phyloP scores from a whole-genome alignment of 441 rosid species.

The Eruca vesicaria region DNA sequence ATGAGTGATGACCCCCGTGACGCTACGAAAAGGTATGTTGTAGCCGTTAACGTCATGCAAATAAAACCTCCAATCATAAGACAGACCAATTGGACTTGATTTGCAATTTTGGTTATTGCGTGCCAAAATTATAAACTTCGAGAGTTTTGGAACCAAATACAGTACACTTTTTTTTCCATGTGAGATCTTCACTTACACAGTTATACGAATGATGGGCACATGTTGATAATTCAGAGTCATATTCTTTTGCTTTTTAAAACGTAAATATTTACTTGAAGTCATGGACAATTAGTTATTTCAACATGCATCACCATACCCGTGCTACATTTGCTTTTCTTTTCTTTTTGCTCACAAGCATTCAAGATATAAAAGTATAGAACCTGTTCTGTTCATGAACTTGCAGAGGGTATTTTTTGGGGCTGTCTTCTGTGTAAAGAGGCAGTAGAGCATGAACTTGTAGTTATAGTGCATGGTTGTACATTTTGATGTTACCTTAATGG shows the following conservation, averaged over 20 bases:
- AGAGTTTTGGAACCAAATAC: constrained; percentile 15
- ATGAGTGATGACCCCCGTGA: constrained; percentile 32
- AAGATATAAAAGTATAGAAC: background rate
- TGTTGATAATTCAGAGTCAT: background rate
- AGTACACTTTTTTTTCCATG: constrained; percentile 7
- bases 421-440: too few relatives aligned
- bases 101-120: constrained; percentile 27
- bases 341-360: background rate
- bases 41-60: constrained; percentile 23
- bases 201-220: constrained; percentile 7
- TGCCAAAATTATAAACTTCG: constrained; percentile 21
- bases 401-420: too few relatives aligned
- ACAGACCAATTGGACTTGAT: constrained; percentile 24
- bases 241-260: constrained; percentile 1
- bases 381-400: too few relatives aligned
- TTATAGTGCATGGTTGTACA: too few relatives aligned
- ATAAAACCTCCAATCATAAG: constrained; percentile 24
- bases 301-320: background rate
- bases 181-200: constrained; percentile 21
- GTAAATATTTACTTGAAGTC: background rate
- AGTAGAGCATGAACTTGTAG: too few relatives aligned
- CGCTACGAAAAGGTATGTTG: constrained; percentile 23
- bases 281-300: background rate
- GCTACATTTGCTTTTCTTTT: background rate
- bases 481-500: too few relatives aligned